Conservation (phyloP, 257 asterid genomes). For the Prunella vulgaris region DNA sequence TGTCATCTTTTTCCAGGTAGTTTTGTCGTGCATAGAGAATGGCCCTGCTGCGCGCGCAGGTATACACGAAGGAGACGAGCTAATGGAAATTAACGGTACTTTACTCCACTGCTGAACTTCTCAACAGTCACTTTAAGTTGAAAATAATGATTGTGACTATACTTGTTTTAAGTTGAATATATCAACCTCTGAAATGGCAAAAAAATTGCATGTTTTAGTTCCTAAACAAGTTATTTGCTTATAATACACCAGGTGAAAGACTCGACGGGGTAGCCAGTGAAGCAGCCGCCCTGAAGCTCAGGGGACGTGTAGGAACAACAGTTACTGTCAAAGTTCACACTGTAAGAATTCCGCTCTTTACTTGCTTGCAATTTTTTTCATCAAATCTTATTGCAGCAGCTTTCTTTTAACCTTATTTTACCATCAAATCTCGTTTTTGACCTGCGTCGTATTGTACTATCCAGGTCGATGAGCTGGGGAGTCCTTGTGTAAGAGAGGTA, state of each 20-base stretch:
- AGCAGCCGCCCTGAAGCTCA: constrained; percentile 87
- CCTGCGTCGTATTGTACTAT: constrained; percentile 12
- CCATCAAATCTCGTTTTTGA: neutral
- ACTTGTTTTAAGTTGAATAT: neutral
- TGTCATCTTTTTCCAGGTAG: constrained; percentile 48
- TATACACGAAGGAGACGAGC: constrained; percentile 84
- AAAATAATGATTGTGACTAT: neutral
- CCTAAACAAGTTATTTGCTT: neutral
- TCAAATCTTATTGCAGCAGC: too few relatives aligned
- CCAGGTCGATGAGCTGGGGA: constrained; percentile 51
- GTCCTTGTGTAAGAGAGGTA: constrained; percentile 69
- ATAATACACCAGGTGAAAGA: constrained; percentile 50
- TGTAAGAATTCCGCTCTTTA: constrained; percentile 43
- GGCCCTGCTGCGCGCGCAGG: constrained; percentile 99
- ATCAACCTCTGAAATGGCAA: neutral
- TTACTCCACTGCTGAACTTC: constrained; percentile 2
- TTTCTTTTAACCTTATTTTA: neutral
- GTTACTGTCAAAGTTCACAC: constrained; percentile 73
- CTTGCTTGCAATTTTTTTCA: neutral
- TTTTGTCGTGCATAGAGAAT: constrained; percentile 79
- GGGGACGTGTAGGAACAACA: constrained; percentile 87
- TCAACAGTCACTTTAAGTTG: neutral
- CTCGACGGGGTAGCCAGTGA: constrained; percentile 80
- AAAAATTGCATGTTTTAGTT: neutral
- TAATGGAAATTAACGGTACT: constrained; percentile 82